Conservation (phyloP, 2,329 filamentous ascomycete species). For the Penicillium palitans region DNA sequence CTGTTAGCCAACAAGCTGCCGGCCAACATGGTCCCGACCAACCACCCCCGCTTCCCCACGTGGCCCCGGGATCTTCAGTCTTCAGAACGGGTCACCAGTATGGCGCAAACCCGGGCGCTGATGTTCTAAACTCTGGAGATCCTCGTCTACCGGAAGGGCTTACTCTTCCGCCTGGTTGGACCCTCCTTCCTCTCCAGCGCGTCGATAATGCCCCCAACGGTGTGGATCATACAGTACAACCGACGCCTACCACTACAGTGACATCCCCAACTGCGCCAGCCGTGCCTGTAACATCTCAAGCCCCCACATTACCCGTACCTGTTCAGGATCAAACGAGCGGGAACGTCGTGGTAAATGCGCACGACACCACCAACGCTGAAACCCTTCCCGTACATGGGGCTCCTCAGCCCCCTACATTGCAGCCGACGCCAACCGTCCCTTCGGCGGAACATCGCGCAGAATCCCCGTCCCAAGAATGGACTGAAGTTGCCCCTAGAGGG, state of each 20-base stretch:
- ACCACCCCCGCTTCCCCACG: slow-evolving; percentile 10
- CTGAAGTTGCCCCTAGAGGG: slow-evolving; percentile 24
- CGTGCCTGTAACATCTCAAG: not conserved
- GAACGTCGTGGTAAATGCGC: not conserved
- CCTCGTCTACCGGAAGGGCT: slow-evolving; percentile 53
- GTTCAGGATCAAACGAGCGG: not conserved
- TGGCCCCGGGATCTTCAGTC: slow-evolving; percentile 17
- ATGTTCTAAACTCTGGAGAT: slow-evolving; percentile 44
- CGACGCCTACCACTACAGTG: slow-evolving; percentile 6
- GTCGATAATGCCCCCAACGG: slow-evolving; percentile 9
- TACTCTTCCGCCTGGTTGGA: slow-evolving; percentile 53
- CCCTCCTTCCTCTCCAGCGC: slow-evolving; percentile 33
- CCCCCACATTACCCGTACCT: slow-evolving; percentile 1
- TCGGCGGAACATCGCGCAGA: slow-evolving; percentile 18
- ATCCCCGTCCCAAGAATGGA: slow-evolving; percentile 35
- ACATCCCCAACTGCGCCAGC: slow-evolving; percentile 1
- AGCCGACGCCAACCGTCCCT: slow-evolving; percentile 17
- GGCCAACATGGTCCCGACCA: not conserved
- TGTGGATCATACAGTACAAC: slow-evolving; percentile 1
- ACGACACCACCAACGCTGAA: not conserved
- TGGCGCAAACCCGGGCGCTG: slow-evolving; percentile 30
- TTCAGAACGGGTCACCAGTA: slow-evolving; percentile 33
- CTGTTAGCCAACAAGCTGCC: slow-evolving; percentile 37
- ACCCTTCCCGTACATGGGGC: not conserved
- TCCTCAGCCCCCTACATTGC: slow-evolving; percentile 3